These are phyloP conservation scores for Periconia digitata DNA, from an alignment of 2,329 filamentous ascomycete genomes.

Conservation along the genomic window DNA sequence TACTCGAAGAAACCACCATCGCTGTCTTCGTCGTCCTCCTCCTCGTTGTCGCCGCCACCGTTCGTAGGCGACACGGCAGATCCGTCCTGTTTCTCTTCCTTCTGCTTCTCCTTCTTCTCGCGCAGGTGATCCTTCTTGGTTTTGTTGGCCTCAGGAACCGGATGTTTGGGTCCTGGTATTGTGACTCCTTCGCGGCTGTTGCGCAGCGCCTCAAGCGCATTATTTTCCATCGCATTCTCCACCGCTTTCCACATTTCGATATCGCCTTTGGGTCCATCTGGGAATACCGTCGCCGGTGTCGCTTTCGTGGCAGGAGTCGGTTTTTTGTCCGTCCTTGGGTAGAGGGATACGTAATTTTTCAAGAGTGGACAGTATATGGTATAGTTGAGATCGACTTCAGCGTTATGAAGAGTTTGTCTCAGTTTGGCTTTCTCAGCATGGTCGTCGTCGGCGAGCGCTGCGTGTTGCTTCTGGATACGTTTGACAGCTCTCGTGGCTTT, in stretches of 20 bases:
- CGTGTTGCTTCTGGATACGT: conserved; percentile 61
- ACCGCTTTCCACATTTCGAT: conserved; percentile 69
- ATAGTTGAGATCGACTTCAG: conserved; percentile 76
- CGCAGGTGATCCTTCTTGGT: conserved; percentile 17
- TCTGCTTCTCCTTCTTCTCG: not conserved
- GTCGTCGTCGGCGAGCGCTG: conserved; percentile 51
- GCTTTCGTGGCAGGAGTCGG: conserved; percentile 25
- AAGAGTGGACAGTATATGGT: conserved; percentile 71
- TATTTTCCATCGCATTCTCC: conserved; percentile 64
- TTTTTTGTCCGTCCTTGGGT: conserved; percentile 36
- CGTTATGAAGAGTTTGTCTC: conserved; percentile 63
- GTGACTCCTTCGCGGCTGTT: conserved; percentile 49
- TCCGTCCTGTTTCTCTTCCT: conserved; percentile 21
- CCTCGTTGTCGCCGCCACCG: conserved; percentile 8
- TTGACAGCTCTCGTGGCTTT: conserved; percentile 70
- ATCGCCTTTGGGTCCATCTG: conserved; percentile 47
- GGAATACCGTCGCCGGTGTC: conserved; percentile 25
- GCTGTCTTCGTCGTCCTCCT: conserved; percentile 36
- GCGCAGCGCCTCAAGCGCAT: conserved; percentile 57
- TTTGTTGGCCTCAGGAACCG: conserved; percentile 15
- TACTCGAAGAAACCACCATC: conserved; percentile 43
- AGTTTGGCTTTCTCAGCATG: conserved; percentile 52
- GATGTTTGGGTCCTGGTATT: conserved; percentile 24
- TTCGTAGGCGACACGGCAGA: conserved; percentile 8
- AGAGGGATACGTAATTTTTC: conserved; percentile 68